These are phyloP conservation scores for Candida pseudofarinosa DNA, from an alignment of 805 yeast genomes.

Conservation along the genomic window DNA sequence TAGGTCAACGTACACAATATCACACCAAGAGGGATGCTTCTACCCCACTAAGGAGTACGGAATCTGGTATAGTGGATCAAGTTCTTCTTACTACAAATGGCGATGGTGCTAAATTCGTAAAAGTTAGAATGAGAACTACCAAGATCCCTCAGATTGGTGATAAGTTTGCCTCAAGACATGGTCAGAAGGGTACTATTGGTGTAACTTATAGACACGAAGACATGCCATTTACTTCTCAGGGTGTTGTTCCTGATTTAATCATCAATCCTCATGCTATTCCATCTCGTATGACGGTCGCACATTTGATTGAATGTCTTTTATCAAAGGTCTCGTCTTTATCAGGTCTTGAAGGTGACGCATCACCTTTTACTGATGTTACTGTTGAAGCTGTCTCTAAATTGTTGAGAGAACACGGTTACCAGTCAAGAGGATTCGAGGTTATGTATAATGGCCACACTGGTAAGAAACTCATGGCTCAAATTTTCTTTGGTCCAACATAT, in stretches of 20 bases:
- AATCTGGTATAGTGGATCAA: constrained; percentile 97
- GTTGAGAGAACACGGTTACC: constrained; percentile 93
- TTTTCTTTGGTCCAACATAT: constrained; percentile 99
- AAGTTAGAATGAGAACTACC: constrained; percentile 98
- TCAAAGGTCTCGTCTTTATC: constrained; percentile 92
- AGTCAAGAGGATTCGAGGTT: constrained; percentile 96
- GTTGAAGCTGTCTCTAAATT: constrained; percentile 94
- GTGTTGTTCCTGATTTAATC: constrained; percentile 94
- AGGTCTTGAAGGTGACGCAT: constrained; percentile 98
- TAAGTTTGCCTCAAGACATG: constrained; percentile 98
- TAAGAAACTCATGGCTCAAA: constrained; percentile 94
- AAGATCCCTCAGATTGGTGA: constrained; percentile 99
- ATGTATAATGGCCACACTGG: constrained; percentile 99
- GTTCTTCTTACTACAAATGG: constrained; percentile 95
- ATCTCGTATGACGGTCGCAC: constrained; percentile 99
- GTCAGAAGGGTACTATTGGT: constrained; percentile 99
- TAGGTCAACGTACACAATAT: constrained; percentile 97
- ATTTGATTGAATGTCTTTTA: constrained; percentile 94
- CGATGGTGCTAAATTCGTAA: constrained; percentile 95
- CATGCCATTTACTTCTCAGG: constrained; percentile 96
- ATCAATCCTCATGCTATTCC: constrained; percentile 99
- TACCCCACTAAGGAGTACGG: constrained; percentile 94
- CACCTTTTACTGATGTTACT: constrained; percentile 97
- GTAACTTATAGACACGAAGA: constrained; percentile 97
- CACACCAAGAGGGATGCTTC: constrained; percentile 99